A percentile compares a stretch with the other conserved stretches of the same genome.
Evolutionary conservation across 2,329 filamentous ascomycete genomes (phyloP).

Genomic region (Plectosphaerella sp.): DNA sequence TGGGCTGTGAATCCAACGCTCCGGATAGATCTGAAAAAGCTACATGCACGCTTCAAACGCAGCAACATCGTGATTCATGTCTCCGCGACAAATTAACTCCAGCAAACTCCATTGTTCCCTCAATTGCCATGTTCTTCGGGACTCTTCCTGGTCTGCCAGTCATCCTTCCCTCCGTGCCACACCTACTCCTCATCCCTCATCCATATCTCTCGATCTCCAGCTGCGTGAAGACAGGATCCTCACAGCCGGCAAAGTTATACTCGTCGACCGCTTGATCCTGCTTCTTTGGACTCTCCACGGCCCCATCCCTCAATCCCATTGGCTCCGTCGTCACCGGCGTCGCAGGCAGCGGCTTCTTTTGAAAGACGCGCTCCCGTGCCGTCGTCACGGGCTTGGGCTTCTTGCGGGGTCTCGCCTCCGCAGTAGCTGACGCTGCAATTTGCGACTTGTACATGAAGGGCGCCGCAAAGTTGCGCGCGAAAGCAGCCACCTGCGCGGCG

Average conservation of each 20-base stretch:
- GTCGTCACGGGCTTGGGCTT: background rate
- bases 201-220: background rate
- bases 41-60: no score
- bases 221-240: background rate
- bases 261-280: background rate
- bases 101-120: no score
- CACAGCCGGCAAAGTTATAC: background rate
- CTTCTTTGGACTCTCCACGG: no score
- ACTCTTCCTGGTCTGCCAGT: background rate
- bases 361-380: background rate
- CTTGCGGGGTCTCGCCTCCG: background rate
- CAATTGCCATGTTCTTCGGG: no score
- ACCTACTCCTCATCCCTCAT: background rate
- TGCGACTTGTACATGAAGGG: background rate
- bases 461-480: background rate
- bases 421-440: background rate
- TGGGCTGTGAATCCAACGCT: no score
- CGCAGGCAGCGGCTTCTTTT: conserved; percentile 23
- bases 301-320: background rate
- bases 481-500: background rate
- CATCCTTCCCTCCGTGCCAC: background rate
- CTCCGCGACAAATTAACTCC: no score
- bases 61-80: no score
- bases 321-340: conserved; percentile 21
- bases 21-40: no score